A percentile compares a stretch with the other conserved stretches of the same genome.
Evolutionary conservation across 139 green algal genomes (phyloP).

Genomic region (Tetraselmis striata): DNA sequence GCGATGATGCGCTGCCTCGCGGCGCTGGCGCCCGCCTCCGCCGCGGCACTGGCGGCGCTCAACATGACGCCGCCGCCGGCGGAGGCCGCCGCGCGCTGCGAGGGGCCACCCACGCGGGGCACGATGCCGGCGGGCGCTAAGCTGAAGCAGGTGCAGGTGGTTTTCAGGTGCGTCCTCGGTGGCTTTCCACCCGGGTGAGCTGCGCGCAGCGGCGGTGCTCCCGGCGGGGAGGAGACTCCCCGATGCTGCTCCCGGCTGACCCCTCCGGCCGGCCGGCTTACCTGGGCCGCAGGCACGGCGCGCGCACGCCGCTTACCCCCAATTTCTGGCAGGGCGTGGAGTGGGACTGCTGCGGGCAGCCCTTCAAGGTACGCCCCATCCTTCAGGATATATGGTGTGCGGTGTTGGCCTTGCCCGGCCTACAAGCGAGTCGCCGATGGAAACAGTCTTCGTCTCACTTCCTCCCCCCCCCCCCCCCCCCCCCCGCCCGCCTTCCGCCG

Average conservation of each 20-base stretch:
- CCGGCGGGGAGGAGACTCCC: too few relatives aligned
- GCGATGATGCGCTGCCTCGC: not conserved
- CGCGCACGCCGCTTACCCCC: constrained; percentile 46
- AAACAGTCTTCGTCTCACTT: not conserved
- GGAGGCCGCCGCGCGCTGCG: not conserved
- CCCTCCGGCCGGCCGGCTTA: too few relatives aligned
- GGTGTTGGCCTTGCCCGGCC: too few relatives aligned
- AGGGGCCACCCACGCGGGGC: not conserved
- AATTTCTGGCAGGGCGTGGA: constrained; percentile 20
- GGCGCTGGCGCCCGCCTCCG: not conserved
- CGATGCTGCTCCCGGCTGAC: too few relatives aligned
- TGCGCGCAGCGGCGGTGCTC: too few relatives aligned
- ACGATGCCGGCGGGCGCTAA: constrained; percentile 7
- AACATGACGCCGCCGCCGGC: not conserved
- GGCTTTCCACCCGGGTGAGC: not conserved
- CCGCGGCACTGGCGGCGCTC: not conserved
- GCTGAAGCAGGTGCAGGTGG: constrained; percentile 57
- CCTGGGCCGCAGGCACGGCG: constrained; percentile 44
- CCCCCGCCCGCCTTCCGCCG: not conserved
- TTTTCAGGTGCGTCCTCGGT: constrained; percentile 51
- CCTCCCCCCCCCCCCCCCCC: not conserved
- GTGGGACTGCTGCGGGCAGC: constrained; percentile 28
- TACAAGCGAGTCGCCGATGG: too few relatives aligned
- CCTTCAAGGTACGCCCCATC: not conserved
- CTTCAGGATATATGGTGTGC: too few relatives aligned